phyloP scores from a whole-genome alignment of 352 stramenopile species.

The Globisporangium megalacanthum region DNA sequence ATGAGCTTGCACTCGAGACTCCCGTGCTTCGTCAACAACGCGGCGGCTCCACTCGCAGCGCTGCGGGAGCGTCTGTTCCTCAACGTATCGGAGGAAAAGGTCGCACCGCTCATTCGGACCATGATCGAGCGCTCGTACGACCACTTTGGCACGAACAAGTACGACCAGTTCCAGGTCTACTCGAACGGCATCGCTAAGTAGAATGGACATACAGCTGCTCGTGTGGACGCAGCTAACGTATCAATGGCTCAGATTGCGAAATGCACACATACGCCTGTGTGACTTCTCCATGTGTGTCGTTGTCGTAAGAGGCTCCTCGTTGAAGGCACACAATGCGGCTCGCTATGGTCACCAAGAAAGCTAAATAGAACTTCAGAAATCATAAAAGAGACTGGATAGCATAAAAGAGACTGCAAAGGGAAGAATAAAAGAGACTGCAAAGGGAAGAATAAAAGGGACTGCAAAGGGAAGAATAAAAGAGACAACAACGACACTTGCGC shows the following conservation, averaged over 20 bases:
- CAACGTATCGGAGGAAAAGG: constrained; percentile 54
- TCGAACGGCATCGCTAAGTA: constrained; percentile 89
- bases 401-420: too few relatives aligned
- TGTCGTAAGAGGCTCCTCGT: too few relatives aligned
- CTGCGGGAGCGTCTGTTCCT: constrained; percentile 70
- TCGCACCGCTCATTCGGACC: constrained; percentile 65
- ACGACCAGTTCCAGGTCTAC: constrained; percentile 93
- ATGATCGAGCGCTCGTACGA: constrained; percentile 94
- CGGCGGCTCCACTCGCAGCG: constrained; percentile 26
- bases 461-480: too few relatives aligned
- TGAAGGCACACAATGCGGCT: too few relatives aligned
- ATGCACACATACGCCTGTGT: neutral
- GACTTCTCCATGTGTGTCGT: too few relatives aligned
- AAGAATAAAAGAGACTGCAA: too few relatives aligned
- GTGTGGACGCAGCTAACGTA: too few relatives aligned
- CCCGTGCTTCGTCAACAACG: constrained; percentile 52
- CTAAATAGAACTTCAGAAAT: too few relatives aligned
- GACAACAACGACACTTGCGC: too few relatives aligned
- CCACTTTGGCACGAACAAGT: constrained; percentile 95
- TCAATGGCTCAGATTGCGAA: neutral
- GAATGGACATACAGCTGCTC: neutral
- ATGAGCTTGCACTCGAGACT: constrained; percentile 86
- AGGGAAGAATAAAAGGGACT: too few relatives aligned
- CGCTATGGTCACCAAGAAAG: too few relatives aligned
- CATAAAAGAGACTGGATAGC: too few relatives aligned